Percentiles rank a stretch among this genome's conserved stretches.
These are phyloP conservation scores for Cyberlindnera amylophila DNA, from an alignment of 805 yeast species.

Conservation along the genomic window DNA sequence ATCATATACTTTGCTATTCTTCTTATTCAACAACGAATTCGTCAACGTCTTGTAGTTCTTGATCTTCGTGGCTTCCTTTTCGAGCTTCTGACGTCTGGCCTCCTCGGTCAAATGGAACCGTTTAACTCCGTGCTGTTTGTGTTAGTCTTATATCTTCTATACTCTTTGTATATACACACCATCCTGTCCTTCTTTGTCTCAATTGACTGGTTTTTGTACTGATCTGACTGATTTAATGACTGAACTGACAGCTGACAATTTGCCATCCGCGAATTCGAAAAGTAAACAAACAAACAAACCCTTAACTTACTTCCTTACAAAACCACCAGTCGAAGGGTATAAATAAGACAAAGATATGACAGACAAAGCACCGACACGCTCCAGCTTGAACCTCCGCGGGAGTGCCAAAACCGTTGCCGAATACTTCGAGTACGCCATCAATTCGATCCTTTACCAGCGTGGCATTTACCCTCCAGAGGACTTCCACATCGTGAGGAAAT, in stretches of 20 bases:
- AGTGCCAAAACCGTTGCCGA: slow-evolving; percentile 77
- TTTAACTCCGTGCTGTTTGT: slow-evolving; percentile 66
- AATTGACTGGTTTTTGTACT: too few species aligned
- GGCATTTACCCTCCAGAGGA: slow-evolving; percentile 89
- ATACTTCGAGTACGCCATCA: slow-evolving; percentile 77
- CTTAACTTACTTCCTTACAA: not conserved
- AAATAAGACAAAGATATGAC: slow-evolving; percentile 3
- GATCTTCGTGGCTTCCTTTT: slow-evolving; percentile 61
- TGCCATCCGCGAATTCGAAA: not conserved
- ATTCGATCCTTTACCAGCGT: slow-evolving; percentile 79
- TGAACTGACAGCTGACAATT: too few species aligned
- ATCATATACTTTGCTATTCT: slow-evolving; percentile 30
- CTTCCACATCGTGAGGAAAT: slow-evolving; percentile 71
- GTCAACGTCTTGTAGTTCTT: slow-evolving; percentile 47
- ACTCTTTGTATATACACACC: slow-evolving; percentile 3
- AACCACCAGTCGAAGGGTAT: too few species aligned
- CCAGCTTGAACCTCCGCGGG: slow-evolving; percentile 56
- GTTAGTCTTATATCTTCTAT: not conserved
- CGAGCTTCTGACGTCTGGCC: slow-evolving; percentile 45
- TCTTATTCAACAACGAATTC: slow-evolving; percentile 36
- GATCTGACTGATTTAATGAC: too few species aligned
- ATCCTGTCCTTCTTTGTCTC: slow-evolving; percentile 6
- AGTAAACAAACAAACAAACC: not conserved
- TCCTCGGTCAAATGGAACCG: slow-evolving; percentile 55
- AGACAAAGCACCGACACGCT: slow-evolving; percentile 23